Evolutionary conservation across 2,329 filamentous ascomycete species (phyloP).

Genomic region (Cordyceps tenuipes): DNA sequence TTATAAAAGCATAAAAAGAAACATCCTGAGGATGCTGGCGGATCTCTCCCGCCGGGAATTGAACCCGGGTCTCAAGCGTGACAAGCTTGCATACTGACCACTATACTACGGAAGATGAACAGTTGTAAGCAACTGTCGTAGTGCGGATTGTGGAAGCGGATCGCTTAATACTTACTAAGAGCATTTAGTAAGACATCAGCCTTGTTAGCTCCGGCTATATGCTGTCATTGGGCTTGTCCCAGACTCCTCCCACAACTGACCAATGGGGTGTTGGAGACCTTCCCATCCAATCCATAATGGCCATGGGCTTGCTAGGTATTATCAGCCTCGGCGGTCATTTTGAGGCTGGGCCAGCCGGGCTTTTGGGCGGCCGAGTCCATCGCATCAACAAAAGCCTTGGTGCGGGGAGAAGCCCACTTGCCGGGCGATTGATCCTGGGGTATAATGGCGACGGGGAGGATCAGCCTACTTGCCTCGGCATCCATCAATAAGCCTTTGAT

Average conservation of each 20-base stretch:
- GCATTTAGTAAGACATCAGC: neutral
- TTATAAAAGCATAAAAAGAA: slow-evolving; percentile 14
- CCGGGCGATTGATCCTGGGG: neutral
- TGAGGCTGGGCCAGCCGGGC: neutral
- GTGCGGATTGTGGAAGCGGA: slow-evolving; percentile 1
- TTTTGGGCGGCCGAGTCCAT: neutral
- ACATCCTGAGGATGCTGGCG: slow-evolving; percentile 11
- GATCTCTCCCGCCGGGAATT: slow-evolving; percentile 19
- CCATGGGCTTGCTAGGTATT: too few relatives aligned
- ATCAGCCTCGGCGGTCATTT: neutral
- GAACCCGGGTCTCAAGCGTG: slow-evolving; percentile 19
- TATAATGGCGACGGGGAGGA: neutral
- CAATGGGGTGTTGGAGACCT: neutral
- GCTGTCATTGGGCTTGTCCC: neutral
- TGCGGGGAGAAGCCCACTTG: neutral
- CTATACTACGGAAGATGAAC: slow-evolving; percentile 18
- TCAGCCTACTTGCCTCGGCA: neutral
- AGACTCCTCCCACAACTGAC: neutral
- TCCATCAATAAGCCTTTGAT: neutral
- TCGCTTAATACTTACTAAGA: neutral
- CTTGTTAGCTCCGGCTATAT: neutral
- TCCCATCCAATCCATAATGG: neutral
- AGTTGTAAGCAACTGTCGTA: slow-evolving; percentile 12
- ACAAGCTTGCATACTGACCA: slow-evolving; percentile 20
- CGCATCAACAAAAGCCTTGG: neutral